A percentile compares a stretch with the other conserved stretches of the same genome.
phyloP scores from a whole-genome alignment of 257 asterid species.

The Euphrasia confusa region DNA sequence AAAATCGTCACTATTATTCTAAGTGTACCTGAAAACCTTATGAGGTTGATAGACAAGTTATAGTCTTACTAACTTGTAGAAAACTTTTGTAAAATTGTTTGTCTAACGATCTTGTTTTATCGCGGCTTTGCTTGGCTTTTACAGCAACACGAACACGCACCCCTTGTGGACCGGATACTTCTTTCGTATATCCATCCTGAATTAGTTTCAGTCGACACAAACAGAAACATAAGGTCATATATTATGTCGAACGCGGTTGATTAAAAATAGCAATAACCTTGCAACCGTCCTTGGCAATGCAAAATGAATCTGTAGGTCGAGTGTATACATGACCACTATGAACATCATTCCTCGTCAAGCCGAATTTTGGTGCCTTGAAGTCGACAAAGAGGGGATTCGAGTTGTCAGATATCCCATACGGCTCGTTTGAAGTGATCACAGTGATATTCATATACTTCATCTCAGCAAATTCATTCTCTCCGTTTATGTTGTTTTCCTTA shows the following conservation, averaged over 20 bases:
- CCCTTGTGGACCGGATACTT: conserved; percentile 45
- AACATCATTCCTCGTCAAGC: conserved; percentile 45
- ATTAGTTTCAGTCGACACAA: conserved; percentile 1
- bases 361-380: conserved; percentile 43
- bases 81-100: conserved; percentile 58
- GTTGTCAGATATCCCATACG: conserved; percentile 55
- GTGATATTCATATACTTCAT: conserved; percentile 81
- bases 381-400: conserved; percentile 75
- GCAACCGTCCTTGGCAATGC: conserved; percentile 63
- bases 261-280: conserved; percentile 37
- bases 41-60: background rate
- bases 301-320: conserved; percentile 67
- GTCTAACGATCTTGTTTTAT: conserved; percentile 36
- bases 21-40: background rate
- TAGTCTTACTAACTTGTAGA: conserved; percentile 48
- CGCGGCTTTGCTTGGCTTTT: conserved; percentile 58
- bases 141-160: conserved; percentile 74
- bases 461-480: conserved; percentile 76
- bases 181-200: conserved; percentile 75
- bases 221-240: no score
- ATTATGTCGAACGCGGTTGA: background rate
- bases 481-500: conserved; percentile 33
- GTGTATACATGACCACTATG: conserved; percentile 87
- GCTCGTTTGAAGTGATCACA: conserved; percentile 68
- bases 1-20: background rate